Percentiles rank a stretch among this genome's conserved stretches.
Conservation (phyloP, 192 early-diverging fungal genomes). For the Backusella circina region DNA sequence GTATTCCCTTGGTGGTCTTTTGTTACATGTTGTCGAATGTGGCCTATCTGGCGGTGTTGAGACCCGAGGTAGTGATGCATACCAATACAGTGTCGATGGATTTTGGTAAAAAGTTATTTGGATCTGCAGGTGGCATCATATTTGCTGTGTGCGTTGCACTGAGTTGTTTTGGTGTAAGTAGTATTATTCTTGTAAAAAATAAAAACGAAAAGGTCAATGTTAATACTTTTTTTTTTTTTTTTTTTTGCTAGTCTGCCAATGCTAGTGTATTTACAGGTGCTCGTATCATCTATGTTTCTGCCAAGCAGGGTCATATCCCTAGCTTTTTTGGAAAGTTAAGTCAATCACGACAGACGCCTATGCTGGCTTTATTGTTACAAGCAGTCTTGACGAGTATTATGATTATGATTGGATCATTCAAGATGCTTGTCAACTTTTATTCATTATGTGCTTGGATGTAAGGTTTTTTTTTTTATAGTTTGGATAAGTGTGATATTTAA, state of each 20-base stretch:
- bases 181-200: too few relatives aligned
- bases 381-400: conserved; percentile 55
- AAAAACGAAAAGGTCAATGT: too few relatives aligned
- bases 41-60: conserved; percentile 78
- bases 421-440: conserved; percentile 72
- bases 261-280: conserved; percentile 72
- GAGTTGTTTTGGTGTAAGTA: conserved; percentile 61
- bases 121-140: conserved; percentile 58
- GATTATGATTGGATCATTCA: conserved; percentile 62
- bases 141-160: conserved; percentile 71
- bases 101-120: conserved; percentile 72
- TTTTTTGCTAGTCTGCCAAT: conserved; percentile 64
- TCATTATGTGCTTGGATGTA: conserved; percentile 71
- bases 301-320: conserved; percentile 66
- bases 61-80: conserved; percentile 58
- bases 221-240: too few relatives aligned
- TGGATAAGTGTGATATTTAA: background rate
- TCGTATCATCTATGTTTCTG: conserved; percentile 65
- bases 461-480: conserved; percentile 10
- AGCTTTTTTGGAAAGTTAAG: conserved; percentile 62
- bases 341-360: conserved; percentile 55
- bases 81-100: conserved; percentile 68
- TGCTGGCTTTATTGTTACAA: conserved; percentile 64
- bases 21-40: conserved; percentile 80
- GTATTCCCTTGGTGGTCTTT: conserved; percentile 65